Evolutionary conservation across 495 filamentous ascomycete genomes (phyloP).

Genomic region (Poronia punctata): DNA sequence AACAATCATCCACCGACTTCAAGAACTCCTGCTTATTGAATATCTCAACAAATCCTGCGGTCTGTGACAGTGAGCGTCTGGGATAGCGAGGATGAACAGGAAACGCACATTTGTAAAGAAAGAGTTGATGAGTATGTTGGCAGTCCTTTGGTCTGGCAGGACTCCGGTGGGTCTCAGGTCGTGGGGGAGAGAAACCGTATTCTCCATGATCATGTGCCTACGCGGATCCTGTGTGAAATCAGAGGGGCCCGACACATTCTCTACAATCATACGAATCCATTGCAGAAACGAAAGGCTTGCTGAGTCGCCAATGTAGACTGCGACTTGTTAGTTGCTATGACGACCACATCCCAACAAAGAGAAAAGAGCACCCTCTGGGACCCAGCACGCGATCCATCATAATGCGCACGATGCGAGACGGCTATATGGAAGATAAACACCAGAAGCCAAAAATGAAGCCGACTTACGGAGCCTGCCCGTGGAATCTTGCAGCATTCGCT

Average conservation of each 20-base stretch:
- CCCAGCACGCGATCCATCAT: too few species aligned
- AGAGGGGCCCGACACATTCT: slow-evolving; percentile 55
- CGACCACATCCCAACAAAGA: too few species aligned
- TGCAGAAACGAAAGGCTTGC: slow-evolving; percentile 66
- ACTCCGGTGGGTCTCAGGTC: slow-evolving; percentile 39
- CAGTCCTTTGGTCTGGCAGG: slow-evolving; percentile 49
- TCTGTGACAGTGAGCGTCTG: slow-evolving; percentile 34
- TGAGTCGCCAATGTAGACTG: slow-evolving; percentile 66
- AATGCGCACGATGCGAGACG: too few species aligned
- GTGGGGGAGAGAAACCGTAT: slow-evolving; percentile 42
- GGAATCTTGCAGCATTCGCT: slow-evolving; percentile 53
- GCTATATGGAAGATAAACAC: too few species aligned
- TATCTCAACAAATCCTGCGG: slow-evolving; percentile 50
- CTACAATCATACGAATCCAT: slow-evolving; percentile 65
- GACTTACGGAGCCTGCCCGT: slow-evolving; percentile 50
- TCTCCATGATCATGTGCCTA: slow-evolving; percentile 62
- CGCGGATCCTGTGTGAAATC: slow-evolving; percentile 63
- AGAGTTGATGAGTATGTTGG: slow-evolving; percentile 46
- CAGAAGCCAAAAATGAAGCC: not conserved
- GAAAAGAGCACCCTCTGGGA: too few species aligned
- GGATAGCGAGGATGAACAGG: not conserved
- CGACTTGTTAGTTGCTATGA: too few species aligned
- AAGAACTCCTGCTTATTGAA: slow-evolving; percentile 47
- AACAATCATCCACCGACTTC: slow-evolving; percentile 42
- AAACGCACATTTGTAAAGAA: slow-evolving; percentile 54